A percentile compares a stretch with the other conserved stretches of the same genome.
Conservation (phyloP, 2,329 filamentous ascomycete species). For the Fusarium agapanthi region DNA sequence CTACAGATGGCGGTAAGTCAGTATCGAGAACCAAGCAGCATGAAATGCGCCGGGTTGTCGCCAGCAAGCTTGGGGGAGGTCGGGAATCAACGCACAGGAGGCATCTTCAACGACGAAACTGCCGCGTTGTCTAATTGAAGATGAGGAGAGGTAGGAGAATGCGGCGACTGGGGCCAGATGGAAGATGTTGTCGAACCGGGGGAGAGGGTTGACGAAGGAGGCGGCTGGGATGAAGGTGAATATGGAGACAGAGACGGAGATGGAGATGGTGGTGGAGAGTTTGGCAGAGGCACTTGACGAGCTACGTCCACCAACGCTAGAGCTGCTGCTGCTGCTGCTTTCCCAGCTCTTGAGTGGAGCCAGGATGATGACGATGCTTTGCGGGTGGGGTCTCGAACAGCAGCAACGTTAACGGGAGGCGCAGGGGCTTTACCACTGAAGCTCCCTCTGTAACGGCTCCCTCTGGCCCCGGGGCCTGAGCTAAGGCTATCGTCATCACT, state of each 20-base stretch:
- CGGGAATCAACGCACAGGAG: constrained; percentile 59
- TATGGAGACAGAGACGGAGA: constrained; percentile 45
- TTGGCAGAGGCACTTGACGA: constrained; percentile 52
- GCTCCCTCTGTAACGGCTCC: constrained; percentile 25
- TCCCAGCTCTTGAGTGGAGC: constrained; percentile 42
- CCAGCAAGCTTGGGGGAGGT: constrained; percentile 26
- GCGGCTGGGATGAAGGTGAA: constrained; percentile 44
- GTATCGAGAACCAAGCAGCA: constrained; percentile 19
- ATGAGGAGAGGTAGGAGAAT: constrained; percentile 39
- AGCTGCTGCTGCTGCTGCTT: constrained; percentile 19
- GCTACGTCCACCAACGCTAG: constrained; percentile 47
- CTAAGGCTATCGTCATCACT: constrained; percentile 7
- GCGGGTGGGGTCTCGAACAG: constrained; percentile 29
- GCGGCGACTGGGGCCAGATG: constrained; percentile 45
- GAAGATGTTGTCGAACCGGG: constrained; percentile 45
- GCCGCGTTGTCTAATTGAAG: constrained; percentile 38
- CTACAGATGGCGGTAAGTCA: constrained; percentile 30
- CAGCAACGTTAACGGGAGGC: constrained; percentile 22
- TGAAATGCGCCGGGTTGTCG: constrained; percentile 23
- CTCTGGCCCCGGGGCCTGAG: constrained; percentile 4
- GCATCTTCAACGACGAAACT: constrained; percentile 57
- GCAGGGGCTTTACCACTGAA: constrained; percentile 34
- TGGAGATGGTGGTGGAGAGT: constrained; percentile 53
- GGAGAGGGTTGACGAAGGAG: constrained; percentile 44
- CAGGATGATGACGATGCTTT: constrained; percentile 46